Percentiles rank a stretch among this genome's conserved stretches.
Conservation (phyloP, 768 basidiomycete genomes). For the Psilocybe azurescens region DNA sequence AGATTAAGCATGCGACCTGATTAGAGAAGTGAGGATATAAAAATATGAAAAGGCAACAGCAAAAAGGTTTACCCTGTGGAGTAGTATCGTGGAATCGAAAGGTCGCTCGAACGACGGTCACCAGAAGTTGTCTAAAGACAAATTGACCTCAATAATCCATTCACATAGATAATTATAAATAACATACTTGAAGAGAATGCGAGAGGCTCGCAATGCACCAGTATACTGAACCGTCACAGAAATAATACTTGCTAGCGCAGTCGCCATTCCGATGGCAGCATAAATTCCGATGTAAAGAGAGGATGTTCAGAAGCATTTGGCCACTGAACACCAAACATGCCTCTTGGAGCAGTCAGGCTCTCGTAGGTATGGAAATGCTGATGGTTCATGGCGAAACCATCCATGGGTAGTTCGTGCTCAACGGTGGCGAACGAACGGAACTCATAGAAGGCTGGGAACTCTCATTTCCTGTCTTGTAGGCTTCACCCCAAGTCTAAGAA, state of each 20-base stretch:
- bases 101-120: conserved; percentile 77
- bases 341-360: conserved; percentile 24
- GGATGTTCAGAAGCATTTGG: conserved; percentile 61
- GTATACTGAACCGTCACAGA: conserved; percentile 57
- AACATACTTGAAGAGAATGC: conserved; percentile 38
- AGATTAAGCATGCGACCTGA: conserved; percentile 84
- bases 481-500: conserved; percentile 70
- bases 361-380: conserved; percentile 29
- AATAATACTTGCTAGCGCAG: conserved; percentile 48
- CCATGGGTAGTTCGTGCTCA: conserved; percentile 43
- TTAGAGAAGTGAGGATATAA: too few relatives aligned
- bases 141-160: conserved; percentile 31
- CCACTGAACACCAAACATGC: conserved; percentile 39
- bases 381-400: conserved; percentile 26
- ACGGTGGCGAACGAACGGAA: conserved; percentile 41
- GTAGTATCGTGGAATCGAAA: conserved; percentile 88
- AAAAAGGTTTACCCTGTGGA: conserved; percentile 76
- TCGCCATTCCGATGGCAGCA: conserved; percentile 54
- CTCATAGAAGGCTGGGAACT: conserved; percentile 30
- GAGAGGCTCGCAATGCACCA: conserved; percentile 48
- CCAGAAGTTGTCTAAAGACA: conserved; percentile 55
- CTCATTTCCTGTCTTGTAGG: conserved; percentile 40
- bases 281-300: conserved; percentile 68
- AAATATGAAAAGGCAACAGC: too few relatives aligned
- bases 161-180: background rate